phyloP scores from a whole-genome alignment of 1,284 basidiomycete genomes.

The Sanghuangporus sanghuang region DNA sequence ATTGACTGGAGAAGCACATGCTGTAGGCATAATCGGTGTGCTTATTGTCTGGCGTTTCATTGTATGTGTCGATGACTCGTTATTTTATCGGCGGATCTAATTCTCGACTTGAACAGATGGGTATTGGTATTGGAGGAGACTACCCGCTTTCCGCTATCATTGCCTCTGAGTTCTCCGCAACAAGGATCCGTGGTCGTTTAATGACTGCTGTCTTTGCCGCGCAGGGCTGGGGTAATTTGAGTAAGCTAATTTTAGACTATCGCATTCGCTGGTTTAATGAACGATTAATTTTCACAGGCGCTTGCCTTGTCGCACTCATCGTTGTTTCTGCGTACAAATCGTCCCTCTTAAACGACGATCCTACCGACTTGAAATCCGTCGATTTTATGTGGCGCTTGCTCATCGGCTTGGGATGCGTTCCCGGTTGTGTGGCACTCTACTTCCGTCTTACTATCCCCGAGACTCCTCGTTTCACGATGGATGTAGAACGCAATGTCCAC shows the following conservation, averaged over 20 bases:
- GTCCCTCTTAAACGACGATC: conserved; percentile 35
- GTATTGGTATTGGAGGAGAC: conserved; percentile 51
- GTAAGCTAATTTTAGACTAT: conserved; percentile 26
- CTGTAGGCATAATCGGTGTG: conserved; percentile 52
- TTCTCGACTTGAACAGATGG: conserved; percentile 26
- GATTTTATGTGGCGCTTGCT: conserved; percentile 44
- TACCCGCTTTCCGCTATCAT: conserved; percentile 48
- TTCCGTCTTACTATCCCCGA: conserved; percentile 55
- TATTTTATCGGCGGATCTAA: conserved; percentile 1
- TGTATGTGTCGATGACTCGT: conserved; percentile 19
- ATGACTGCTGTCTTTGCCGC: conserved; percentile 53
- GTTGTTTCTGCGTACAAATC: conserved; percentile 53
- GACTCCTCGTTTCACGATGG: conserved; percentile 67
- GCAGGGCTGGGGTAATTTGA: conserved; percentile 51
- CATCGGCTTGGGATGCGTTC: conserved; percentile 48
- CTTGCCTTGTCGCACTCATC: conserved; percentile 52
- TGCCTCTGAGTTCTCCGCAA: conserved; percentile 59
- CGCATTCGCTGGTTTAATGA: not conserved
- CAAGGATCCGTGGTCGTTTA: conserved; percentile 48
- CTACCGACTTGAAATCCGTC: conserved; percentile 28
- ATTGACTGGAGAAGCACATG: conserved; percentile 45
- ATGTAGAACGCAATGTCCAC: conserved; percentile 59
- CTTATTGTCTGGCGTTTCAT: conserved; percentile 54
- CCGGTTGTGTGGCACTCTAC: conserved; percentile 47
- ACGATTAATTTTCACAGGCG: conserved; percentile 27